Base-by-base conservation (phyloP, 768 basidiomycete genomes). In the Aureoboletus auriporus region DNA sequence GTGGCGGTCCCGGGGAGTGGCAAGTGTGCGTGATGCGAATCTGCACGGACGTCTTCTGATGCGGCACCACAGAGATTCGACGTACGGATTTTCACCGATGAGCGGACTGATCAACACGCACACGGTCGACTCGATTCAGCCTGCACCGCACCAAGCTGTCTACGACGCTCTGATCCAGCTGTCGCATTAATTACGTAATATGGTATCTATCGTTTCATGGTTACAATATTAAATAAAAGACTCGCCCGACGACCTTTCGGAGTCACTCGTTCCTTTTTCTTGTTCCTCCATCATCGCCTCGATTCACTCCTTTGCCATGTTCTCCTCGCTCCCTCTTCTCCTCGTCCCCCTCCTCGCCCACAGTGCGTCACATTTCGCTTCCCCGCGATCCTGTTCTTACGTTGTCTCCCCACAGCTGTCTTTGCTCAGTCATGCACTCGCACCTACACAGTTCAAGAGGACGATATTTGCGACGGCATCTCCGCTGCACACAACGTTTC, bases 391-490 rank as follows among this genome's bases (percentile, higher is more conserved):
- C 52, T 44, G 13, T 23, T 16, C 49, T 59, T n/a, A 50, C 46
- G 37, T 41, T 38, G 34, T 2, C 12, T 23, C 31, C 34, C 27
- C 27, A 29, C 46, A 60, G 64, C 63, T 40, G 60, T 47, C 54
- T 42, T 45, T 6, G 70, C 69, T 16, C 51, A 55, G 58, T 60
- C 33, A 23, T 89, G 88, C 63, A 66, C 73, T 27, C 81, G 88
- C 54, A 63, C 56, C 9, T 88, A 89, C 66, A 81, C 75, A 51
- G 74, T 88, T 35, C 57, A 75, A 49, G 57, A 59, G 3, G 82
- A 82, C 43, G 87, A 89, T 61, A 76, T 72, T 46, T 90, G 88
- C 62, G 85, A 89, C 69, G 59, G 63, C 53, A 89, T 90, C 66
- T 88, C 84, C 52, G 74, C 76, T n/a, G 70, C 75, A 6, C 55